These are phyloP conservation scores for Clonostachys sp. DNA, from an alignment of 2,329 filamentous ascomycete species.

Conservation along the genomic window DNA sequence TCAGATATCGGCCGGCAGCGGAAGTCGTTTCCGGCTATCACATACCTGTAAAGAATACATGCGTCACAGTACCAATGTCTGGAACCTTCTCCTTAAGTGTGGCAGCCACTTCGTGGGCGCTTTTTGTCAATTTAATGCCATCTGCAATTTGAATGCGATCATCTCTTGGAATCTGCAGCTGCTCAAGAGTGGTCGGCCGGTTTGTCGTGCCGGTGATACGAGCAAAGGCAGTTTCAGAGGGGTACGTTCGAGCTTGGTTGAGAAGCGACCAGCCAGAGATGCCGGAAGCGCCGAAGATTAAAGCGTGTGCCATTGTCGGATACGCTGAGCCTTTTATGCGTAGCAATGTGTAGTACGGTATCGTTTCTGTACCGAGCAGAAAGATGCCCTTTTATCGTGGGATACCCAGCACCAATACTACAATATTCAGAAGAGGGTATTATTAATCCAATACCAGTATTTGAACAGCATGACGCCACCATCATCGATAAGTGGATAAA, in stretches of 20 bases:
- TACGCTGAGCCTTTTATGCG: background rate
- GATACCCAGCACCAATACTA: too few species aligned
- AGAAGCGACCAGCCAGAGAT: slow-evolving; percentile 10
- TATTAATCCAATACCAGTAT: too few species aligned
- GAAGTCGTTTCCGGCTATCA: background rate
- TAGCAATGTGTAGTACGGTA: too few species aligned
- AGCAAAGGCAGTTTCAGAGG: slow-evolving; percentile 4
- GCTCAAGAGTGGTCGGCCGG: slow-evolving; percentile 3
- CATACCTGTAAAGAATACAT: slow-evolving; percentile 8
- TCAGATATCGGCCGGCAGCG: too few species aligned
- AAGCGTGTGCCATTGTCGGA: slow-evolving; percentile 7
- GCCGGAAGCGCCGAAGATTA: slow-evolving; percentile 8
- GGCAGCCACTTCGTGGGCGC: slow-evolving; percentile 1
- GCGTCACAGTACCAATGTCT: slow-evolving; percentile 5
- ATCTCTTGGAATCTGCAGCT: slow-evolving; percentile 3
- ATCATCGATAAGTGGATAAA: too few species aligned
- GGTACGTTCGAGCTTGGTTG: slow-evolving; percentile 6
- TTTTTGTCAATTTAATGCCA: slow-evolving; percentile 6
- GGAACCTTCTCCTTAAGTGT: slow-evolving; percentile 4
- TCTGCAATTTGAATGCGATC: slow-evolving; percentile 5
- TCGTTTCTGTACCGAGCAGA: too few species aligned
- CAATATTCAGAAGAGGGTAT: too few species aligned
- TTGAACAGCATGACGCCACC: too few species aligned
- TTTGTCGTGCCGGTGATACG: slow-evolving; percentile 10
- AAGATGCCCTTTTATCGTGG: too few species aligned